These are phyloP conservation scores for Cetraspora pellucida DNA, from an alignment of 192 early-diverging fungal species.

Conservation along the genomic window DNA sequence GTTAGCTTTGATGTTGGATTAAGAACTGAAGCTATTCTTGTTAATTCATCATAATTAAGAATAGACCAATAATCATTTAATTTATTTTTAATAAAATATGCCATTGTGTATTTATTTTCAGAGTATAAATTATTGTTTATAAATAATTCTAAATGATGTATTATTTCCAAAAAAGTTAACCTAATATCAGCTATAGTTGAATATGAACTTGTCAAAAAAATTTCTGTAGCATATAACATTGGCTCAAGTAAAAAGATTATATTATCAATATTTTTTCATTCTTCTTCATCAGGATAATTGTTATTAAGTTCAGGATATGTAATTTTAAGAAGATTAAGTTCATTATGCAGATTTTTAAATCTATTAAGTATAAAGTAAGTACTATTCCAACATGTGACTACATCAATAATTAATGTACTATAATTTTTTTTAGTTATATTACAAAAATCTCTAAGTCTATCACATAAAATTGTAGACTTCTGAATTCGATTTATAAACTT, in stretches of 20 bases:
- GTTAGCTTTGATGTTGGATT: background rate
- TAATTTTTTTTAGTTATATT: constrained; percentile 6
- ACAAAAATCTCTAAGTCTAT: background rate
- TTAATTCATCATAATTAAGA: constrained; percentile 10
- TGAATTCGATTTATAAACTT: constrained; percentile 3
- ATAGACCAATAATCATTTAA: constrained; percentile 14
- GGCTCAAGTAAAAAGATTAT: constrained; percentile 18
- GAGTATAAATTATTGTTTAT: constrained; percentile 4
- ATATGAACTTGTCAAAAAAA: background rate
- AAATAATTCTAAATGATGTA: background rate
- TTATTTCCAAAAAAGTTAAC: background rate
- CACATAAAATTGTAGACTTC: constrained; percentile 2
- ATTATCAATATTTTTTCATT: background rate
- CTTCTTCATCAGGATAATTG: background rate
- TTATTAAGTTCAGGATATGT: background rate
- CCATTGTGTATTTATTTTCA: background rate
- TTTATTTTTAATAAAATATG: constrained; percentile 4
- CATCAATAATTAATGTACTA: background rate
- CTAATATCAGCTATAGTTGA: constrained; percentile 7
- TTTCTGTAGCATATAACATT: constrained; percentile 23
- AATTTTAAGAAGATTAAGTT: background rate
- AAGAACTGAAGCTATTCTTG: background rate
- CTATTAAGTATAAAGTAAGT: background rate
- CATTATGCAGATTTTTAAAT: constrained; percentile 4
- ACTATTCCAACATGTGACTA: background rate